These are phyloP conservation scores for Suhomyces bolitotheri DNA, from an alignment of 1,139 yeast genomes.

Conservation along the genomic window DNA sequence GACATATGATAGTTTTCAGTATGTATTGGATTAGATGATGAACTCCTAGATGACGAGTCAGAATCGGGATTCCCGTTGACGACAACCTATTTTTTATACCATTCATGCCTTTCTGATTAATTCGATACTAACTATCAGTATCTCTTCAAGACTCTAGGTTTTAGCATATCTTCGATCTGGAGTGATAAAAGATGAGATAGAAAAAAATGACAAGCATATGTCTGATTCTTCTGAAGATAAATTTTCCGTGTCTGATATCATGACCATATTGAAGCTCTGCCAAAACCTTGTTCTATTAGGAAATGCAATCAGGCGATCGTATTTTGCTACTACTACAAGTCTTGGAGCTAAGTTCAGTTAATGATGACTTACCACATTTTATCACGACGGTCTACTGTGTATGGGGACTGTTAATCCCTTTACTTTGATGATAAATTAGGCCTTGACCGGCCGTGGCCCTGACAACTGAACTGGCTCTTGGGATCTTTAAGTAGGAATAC, in stretches of 20 bases:
- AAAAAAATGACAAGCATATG: conserved; percentile 97
- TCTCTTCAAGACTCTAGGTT: conserved; percentile 11
- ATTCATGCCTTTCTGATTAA: conserved; percentile 92
- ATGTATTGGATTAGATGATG: conserved; percentile 49
- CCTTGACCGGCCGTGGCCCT: conserved; percentile 99
- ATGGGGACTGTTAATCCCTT: conserved; percentile 70
- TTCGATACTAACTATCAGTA: conserved; percentile 13
- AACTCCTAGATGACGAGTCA: conserved; percentile 98
- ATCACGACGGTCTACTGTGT: conserved; percentile 99
- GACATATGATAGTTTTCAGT: no score
- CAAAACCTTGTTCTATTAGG: conserved; percentile 18
- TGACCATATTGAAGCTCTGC: conserved; percentile 17
- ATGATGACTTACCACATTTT: conserved; percentile 87
- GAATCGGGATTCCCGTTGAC: conserved; percentile 93
- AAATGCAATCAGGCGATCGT: conserved; percentile 13
- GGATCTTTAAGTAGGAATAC: background rate
- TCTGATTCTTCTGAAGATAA: conserved; percentile 77
- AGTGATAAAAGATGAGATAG: conserved; percentile 64
- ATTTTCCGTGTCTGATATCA: conserved; percentile 65
- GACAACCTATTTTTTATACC: conserved; percentile 80
- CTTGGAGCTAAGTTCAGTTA: conserved; percentile 41
- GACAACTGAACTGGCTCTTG: conserved; percentile 19
- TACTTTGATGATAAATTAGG: conserved; percentile 89
- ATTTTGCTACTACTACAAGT: conserved; percentile 10
- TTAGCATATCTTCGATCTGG: conserved; percentile 25